Conservation (phyloP, 2,329 filamentous ascomycete species). For the Mariannaea elegans region DNA sequence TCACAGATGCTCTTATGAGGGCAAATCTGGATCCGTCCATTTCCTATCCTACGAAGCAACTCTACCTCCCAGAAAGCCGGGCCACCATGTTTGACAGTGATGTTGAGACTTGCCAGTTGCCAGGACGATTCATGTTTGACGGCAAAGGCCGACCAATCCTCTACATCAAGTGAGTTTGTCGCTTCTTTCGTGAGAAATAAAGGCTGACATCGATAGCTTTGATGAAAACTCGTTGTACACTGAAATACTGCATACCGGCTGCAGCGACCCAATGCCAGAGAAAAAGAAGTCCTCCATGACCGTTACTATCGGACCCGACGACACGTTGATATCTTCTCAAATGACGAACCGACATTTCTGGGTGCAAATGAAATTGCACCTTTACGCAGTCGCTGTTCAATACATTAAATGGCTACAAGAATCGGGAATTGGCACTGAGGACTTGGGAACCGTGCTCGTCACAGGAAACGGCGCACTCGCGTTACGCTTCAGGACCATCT, state of each 20-base stretch:
- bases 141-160: background rate
- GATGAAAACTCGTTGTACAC: background rate
- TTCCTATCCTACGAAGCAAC: no score
- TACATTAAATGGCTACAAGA: background rate
- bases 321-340: background rate
- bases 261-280: background rate
- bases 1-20: background rate
- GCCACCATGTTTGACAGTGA: background rate
- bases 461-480: background rate
- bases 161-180: background rate
- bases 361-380: background rate
- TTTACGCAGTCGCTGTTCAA: background rate
- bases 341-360: background rate
- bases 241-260: background rate
- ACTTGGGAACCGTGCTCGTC: background rate
- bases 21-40: background rate
- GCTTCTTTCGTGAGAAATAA: background rate
- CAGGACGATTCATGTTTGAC: background rate
- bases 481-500: background rate
- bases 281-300: background rate
- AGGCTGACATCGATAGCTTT: background rate
- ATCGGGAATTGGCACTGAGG: background rate
- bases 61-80: background rate
- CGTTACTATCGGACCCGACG: background rate
- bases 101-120: background rate